Evolutionary conservation across 148 eudicot species (phyloP).

Genomic region (Camellia sinensis): DNA sequence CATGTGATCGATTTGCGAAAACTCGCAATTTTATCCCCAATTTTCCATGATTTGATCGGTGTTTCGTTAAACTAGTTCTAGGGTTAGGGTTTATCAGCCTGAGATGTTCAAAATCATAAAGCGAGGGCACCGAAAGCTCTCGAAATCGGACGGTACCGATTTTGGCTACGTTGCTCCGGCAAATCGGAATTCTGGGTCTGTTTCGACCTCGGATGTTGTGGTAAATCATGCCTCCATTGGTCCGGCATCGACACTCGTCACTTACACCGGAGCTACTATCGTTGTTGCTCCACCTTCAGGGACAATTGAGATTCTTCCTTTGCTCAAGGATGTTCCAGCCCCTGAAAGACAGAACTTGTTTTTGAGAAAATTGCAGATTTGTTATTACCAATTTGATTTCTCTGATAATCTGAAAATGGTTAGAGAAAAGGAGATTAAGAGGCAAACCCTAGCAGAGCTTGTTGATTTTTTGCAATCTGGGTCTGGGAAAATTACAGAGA

Average conservation of each 20-base stretch:
- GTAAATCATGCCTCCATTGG: slow-evolving; percentile 57
- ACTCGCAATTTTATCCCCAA: neutral
- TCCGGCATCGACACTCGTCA: neutral
- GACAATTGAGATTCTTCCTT: slow-evolving; percentile 40
- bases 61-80: neutral
- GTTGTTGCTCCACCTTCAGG: slow-evolving; percentile 25
- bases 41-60: neutral
- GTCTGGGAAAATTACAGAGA: slow-evolving; percentile 48
- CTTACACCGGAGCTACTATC: slow-evolving; percentile 14
- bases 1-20: neutral
- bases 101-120: slow-evolving; percentile 55
- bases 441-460: slow-evolving; percentile 50
- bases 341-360: slow-evolving; percentile 48
- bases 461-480: slow-evolving; percentile 57
- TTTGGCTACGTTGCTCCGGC: slow-evolving; percentile 23
- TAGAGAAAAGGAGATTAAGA: slow-evolving; percentile 59
- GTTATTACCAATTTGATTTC: slow-evolving; percentile 49
- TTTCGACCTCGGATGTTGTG: slow-evolving; percentile 47
- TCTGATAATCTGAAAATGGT: slow-evolving; percentile 40
- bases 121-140: slow-evolving; percentile 44
- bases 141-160: slow-evolving; percentile 42
- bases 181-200: slow-evolving; percentile 37
- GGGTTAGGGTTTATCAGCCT: slow-evolving; percentile 22
- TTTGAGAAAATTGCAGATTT: slow-evolving; percentile 49
- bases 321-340: slow-evolving; percentile 51